Base-by-base conservation (phyloP, 495 filamentous ascomycete genomes). In the Diplogelasinospora grovesii region DNA sequence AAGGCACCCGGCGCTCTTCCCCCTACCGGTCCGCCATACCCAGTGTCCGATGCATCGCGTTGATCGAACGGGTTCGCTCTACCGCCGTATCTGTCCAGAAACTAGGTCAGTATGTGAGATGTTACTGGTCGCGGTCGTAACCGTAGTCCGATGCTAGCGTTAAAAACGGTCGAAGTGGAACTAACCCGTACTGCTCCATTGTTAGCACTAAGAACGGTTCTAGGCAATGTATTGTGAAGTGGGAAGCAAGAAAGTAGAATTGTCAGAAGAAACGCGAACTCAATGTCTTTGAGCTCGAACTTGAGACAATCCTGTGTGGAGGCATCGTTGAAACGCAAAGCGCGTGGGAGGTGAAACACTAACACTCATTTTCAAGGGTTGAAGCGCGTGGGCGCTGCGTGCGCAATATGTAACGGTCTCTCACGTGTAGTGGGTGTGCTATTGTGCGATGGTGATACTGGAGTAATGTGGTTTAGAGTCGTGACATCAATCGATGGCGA, bases 311-410 rank as follows among this genome's bases (percentile, higher is more conserved):
- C n/a, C n/a, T n/a, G n/a, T 25, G 48, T 35, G 37, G 48, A 27
- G 25, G 24, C 21, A 22, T 22, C 30, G 8, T 34, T 41, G 27
- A 41, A 50, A 50, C 23, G 22, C 32, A 33, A 46, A 30, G 31
- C 27, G 37, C 22, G 43, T 9, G 21, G 15, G 27, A 15, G 30
- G 30, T 42, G 46, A 42, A 59, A 52, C 54, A 68, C 68, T 65
- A 41, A 71, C 68, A 59, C 66, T 69, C 68, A 71, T 71, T 29
- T 57, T 64, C 55, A 36, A 37, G 21, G 31, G 18, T 43, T 11
- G 45, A 28, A 34, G 34, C 39, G 45, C 44, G 28, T 19, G 29
- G n/a, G 48, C 41, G 25, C 30, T 31, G 18, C 15, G 15, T 27
- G 21, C 13, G 14, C 16, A 13, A 43, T n/a, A n/a, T n/a, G n/a